Evolutionary conservation across 805 yeast genomes (phyloP), one percentile per base, ranked within the genome.

Genomic region (Blastobotrys terrestris): DNA sequence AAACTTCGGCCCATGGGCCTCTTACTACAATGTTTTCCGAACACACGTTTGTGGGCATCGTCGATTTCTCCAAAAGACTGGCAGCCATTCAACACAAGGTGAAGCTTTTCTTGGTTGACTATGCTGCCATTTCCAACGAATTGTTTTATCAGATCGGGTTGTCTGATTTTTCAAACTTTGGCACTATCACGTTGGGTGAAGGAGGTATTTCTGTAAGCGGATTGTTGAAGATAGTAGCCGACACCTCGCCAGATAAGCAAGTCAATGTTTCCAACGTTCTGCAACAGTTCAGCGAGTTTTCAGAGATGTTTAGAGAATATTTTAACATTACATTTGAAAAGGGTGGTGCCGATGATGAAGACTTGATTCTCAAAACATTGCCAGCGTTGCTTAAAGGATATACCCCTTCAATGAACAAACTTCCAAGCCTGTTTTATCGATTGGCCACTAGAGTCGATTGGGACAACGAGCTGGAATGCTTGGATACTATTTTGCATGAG

Each of bases 61-160:
- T 87, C 1, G 98, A 92, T 64, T 77, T 77, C 8, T 63, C 68
- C 11, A 77, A 80, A 55, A 71, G 97, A 44, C 71, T 92, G 18
- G 83, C 86, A 13, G 85, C 96, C n/a, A 73, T 92, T 44, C 99
- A 94, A 65, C 78, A 83, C 63, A 96, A 85, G 60, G 85, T 90
- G 6, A 81, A 82, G 53, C 71, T 94, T 13, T 85, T 78, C 63
- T 68, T 94, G 20, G 81, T 92, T 16, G 97, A 92, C 67, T 94
- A 89, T 66, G 88, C 84, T 0, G 76, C 86, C 0, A 64, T 87
- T 0, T 73, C 84, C 26, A 68, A 70, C 55, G 88, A 87, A 56
- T 72, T 89, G 52, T 90, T 86, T 61, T 94, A 90, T 67, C 97
- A 94, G 61, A 69, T 86, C 3, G 89, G 86, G 0, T 67, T 94